Evolutionary conservation across 2,329 filamentous ascomycete genomes (phyloP).

Genomic region (Zymoseptoria passerinii): DNA sequence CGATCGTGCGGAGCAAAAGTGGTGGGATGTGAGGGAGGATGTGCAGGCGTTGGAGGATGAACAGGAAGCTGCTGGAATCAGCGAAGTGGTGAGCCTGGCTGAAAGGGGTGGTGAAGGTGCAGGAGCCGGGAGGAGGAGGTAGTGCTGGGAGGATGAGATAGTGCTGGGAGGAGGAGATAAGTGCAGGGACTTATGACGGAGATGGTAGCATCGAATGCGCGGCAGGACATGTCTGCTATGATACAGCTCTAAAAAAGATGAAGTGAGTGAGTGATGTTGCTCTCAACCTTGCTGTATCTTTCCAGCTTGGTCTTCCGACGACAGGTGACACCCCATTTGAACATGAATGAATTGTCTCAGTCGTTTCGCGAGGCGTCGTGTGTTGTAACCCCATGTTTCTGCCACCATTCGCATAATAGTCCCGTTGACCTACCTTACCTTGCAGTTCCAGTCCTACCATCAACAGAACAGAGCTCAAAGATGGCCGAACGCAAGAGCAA

Average conservation of each 20-base stretch:
- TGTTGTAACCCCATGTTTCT: neutral
- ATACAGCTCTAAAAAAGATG: neutral
- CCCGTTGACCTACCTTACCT: neutral
- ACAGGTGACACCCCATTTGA: neutral
- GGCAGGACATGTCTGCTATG: neutral
- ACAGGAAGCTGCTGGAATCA: slow-evolving; percentile 89
- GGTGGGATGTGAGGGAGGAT: slow-evolving; percentile 97
- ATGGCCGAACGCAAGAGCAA: neutral
- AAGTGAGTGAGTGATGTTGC: neutral
- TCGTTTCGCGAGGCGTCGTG: neutral
- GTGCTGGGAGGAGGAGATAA: slow-evolving; percentile 16
- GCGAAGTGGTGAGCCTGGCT: slow-evolving; percentile 81
- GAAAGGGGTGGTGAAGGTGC: slow-evolving; percentile 48
- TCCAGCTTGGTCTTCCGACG: neutral
- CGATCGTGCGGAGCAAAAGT: slow-evolving; percentile 86
- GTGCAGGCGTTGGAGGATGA: slow-evolving; percentile 87
- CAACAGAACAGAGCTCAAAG: neutral
- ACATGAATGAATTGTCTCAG: neutral
- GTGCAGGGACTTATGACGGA: neutral
- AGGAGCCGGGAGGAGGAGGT: slow-evolving; percentile 14
- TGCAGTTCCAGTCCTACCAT: neutral
- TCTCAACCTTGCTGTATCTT: neutral
- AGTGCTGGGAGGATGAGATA: too few relatives aligned
- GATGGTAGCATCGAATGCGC: neutral
- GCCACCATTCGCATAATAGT: neutral